Percentiles rank a stretch among this genome's conserved stretches.
Evolutionary conservation across 805 yeast species (phyloP).

Genomic region (Kazachstania kunashirensis): DNA sequence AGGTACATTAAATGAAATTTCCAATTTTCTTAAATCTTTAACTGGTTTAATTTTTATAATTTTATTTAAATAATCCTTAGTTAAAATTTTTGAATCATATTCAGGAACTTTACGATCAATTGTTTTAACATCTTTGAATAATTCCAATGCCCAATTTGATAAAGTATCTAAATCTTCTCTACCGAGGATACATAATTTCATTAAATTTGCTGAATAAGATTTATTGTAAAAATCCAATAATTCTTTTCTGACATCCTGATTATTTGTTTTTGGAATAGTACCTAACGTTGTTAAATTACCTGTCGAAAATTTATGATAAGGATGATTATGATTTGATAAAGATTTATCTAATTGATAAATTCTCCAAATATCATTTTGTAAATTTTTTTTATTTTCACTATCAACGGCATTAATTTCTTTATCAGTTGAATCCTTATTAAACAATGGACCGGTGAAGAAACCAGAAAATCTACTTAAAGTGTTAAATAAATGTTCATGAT

Average conservation of each 20-base stretch:
- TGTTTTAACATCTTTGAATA: constrained; percentile 46
- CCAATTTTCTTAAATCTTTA: constrained; percentile 63
- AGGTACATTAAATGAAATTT: constrained; percentile 66
- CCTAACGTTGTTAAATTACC: constrained; percentile 76
- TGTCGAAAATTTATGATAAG: constrained; percentile 80
- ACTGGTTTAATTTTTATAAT: constrained; percentile 68
- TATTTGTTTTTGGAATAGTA: constrained; percentile 47
- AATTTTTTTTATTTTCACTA: constrained; percentile 88
- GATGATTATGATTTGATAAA: constrained; percentile 65
- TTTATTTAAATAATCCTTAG: constrained; percentile 40
- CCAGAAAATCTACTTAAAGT: constrained; percentile 91
- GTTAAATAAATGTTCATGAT: constrained; percentile 65
- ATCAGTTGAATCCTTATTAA: constrained; percentile 64
- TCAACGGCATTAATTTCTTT: constrained; percentile 92
- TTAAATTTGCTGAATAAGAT: constrained; percentile 75
- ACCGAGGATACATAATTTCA: constrained; percentile 81
- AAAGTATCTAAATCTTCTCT: constrained; percentile 67
- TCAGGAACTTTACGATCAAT: constrained; percentile 24
- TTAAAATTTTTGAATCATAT: constrained; percentile 37
- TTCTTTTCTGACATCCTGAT: constrained; percentile 71
- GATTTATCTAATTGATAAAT: constrained; percentile 74
- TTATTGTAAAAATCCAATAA: constrained; percentile 62
- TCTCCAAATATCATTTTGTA: constrained; percentile 87
- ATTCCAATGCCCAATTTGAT: constrained; percentile 57
- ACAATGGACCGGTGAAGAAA: constrained; percentile 80